Conservation (phyloP, 176 grass and related monocot species). For the Cenchrus fungigraminus region DNA sequence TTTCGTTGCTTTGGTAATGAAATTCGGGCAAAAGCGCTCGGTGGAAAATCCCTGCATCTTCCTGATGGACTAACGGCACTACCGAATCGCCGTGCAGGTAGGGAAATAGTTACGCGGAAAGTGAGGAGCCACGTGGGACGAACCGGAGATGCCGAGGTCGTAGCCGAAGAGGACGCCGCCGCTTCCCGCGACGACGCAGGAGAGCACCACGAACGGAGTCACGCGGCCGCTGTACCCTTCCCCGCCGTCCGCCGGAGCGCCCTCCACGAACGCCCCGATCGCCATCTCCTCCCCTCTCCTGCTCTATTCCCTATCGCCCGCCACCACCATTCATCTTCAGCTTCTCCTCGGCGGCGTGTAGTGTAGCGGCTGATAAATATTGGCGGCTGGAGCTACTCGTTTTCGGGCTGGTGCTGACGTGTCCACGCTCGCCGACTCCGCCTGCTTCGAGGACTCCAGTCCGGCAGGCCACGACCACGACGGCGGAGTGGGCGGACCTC, state of each 20-base stretch:
- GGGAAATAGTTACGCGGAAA: background rate
- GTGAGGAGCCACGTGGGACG: background rate
- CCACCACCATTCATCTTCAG: background rate
- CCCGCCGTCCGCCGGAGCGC: background rate
- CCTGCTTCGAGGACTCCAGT: background rate
- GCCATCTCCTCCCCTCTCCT: conserved; percentile 34
- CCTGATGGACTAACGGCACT: background rate
- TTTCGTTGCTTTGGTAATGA: no score
- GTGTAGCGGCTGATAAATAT: background rate
- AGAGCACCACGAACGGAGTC: conserved; percentile 71
- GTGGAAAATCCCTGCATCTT: background rate
- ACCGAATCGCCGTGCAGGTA: background rate
- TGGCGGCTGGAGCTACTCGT: background rate
- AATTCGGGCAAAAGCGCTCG: no score
- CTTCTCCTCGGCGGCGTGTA: background rate
- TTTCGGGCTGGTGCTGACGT: background rate
- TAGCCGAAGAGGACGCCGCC: conserved; percentile 94
- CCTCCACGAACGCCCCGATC: conserved; percentile 30
- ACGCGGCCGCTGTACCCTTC: conserved; percentile 67
- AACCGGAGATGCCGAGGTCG: conserved; percentile 88
- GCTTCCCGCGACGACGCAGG: conserved; percentile 77
- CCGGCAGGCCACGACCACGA: no score
- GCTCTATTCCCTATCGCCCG: background rate
- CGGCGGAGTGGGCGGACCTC: no score
- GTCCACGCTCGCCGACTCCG: background rate